phyloP scores from a whole-genome alignment of 2,329 filamentous ascomycete genomes.

The Trichoderma citrinoviride region DNA sequence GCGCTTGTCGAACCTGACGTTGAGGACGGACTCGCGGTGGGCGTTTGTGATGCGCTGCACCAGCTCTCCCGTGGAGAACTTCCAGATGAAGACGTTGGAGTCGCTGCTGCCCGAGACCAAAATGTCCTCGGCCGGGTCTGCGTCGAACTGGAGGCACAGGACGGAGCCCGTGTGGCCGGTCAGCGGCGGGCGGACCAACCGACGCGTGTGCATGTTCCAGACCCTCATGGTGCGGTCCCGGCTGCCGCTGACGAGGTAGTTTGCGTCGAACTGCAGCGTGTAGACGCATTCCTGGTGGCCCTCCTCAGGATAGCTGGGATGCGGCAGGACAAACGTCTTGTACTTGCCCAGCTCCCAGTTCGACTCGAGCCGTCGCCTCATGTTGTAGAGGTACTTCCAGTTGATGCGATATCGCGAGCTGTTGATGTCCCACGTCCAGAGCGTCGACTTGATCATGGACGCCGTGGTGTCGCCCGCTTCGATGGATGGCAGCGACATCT shows the following conservation, averaged over 20 bases:
- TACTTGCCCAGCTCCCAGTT: constrained; percentile 88
- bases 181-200: constrained; percentile 72
- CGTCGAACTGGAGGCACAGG: constrained; percentile 91
- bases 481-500: constrained; percentile 34
- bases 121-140: constrained; percentile 79
- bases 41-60: constrained; percentile 73
- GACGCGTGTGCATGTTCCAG: constrained; percentile 81
- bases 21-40: constrained; percentile 87
- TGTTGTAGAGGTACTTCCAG: constrained; percentile 91
- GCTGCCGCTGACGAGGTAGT: constrained; percentile 89
- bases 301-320: constrained; percentile 74
- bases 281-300: constrained; percentile 93
- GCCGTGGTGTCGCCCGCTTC: constrained; percentile 31
- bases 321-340: constrained; percentile 85
- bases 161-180: constrained; percentile 81
- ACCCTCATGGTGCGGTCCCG: constrained; percentile 83
- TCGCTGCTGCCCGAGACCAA: constrained; percentile 97
- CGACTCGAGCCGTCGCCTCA: constrained; percentile 77
- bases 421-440: constrained; percentile 51
- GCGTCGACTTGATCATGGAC: constrained; percentile 43
- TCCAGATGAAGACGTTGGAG: constrained; percentile 86
- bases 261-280: constrained; percentile 81
- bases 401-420: constrained; percentile 65
- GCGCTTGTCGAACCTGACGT: constrained; percentile 85
- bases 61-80: constrained; percentile 83